Evolutionary conservation across 345 rosid species (phyloP).

Genomic region (Erucastrum elatum): DNA sequence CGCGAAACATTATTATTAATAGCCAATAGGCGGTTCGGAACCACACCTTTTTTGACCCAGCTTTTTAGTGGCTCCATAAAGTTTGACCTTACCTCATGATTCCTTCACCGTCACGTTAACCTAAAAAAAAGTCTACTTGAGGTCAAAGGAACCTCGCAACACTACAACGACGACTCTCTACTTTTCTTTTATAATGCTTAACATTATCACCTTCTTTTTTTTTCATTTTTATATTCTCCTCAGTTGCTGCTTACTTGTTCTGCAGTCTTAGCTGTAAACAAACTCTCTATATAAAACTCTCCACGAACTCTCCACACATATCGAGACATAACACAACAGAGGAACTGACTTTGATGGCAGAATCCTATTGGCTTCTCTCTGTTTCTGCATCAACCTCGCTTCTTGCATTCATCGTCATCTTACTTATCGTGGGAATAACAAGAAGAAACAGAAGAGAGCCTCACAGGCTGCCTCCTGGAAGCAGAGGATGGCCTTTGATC

Average conservation of each 20-base stretch:
- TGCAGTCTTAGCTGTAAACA: constrained; percentile 40
- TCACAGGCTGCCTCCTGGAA: constrained; percentile 59
- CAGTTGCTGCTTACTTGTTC: constrained; percentile 38
- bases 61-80: constrained; percentile 44
- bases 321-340: constrained; percentile 14
- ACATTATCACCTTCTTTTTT: constrained; percentile 25
- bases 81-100: constrained; percentile 33
- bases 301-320: constrained; percentile 44
- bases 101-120: constrained; percentile 39
- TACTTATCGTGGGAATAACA: constrained; percentile 1
- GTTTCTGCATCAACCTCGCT: constrained; percentile 26
- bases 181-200: constrained; percentile 19
- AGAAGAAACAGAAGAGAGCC: constrained; percentile 12
- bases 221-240: background rate
- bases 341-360: constrained; percentile 25
- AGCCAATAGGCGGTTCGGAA: background rate
- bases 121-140: constrained; percentile 41
- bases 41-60: constrained; percentile 33
- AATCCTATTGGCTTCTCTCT: constrained; percentile 28
- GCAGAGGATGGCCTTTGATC: constrained; percentile 73
- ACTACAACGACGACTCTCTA: constrained; percentile 37
- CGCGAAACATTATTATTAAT: background rate
- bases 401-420: constrained; percentile 7
- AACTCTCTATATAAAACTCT: constrained; percentile 14
- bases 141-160: constrained; percentile 41